These are phyloP conservation scores for Mycena vitilis DNA, from an alignment of 768 basidiomycete genomes.

Conservation along the genomic window DNA sequence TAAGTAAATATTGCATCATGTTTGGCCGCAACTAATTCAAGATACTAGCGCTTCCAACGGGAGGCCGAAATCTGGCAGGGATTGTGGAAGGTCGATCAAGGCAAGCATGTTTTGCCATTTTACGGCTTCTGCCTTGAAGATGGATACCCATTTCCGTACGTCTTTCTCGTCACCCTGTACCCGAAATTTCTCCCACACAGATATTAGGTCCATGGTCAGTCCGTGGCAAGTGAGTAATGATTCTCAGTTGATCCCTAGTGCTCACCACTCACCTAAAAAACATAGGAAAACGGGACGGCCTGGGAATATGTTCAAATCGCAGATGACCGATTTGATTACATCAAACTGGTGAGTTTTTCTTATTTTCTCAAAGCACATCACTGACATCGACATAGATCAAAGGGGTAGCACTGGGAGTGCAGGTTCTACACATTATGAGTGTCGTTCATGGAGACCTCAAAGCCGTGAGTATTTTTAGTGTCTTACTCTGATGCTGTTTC, in stretches of 20 bases:
- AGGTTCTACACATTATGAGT: constrained; percentile 61
- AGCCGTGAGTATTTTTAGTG: constrained; percentile 48
- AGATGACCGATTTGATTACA: constrained; percentile 53
- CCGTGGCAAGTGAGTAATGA: constrained; percentile 58
- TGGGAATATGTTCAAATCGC: constrained; percentile 57
- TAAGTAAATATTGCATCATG: constrained; percentile 35
- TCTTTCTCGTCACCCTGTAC: neutral
- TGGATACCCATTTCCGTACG: constrained; percentile 64
- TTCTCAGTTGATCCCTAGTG: no score
- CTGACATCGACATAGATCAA: constrained; percentile 51
- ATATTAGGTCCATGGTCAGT: constrained; percentile 63
- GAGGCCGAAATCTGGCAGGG: constrained; percentile 68
- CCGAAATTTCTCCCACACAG: constrained; percentile 5
- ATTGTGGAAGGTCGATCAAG: constrained; percentile 65
- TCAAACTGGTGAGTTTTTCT: constrained; percentile 50
- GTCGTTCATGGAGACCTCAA: constrained; percentile 68
- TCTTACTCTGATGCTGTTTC: constrained; percentile 11
- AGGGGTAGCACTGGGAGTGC: constrained; percentile 57
- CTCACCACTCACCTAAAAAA: neutral
- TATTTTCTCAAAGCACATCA: neutral
- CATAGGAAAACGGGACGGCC: constrained; percentile 55
- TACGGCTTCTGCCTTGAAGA: constrained; percentile 68
- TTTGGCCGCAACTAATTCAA: constrained; percentile 9
- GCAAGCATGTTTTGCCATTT: constrained; percentile 65
- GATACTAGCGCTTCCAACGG: constrained; percentile 58